Conservation (phyloP, 257 asterid genomes). For the Ophiorrhiza pumila region DNA sequence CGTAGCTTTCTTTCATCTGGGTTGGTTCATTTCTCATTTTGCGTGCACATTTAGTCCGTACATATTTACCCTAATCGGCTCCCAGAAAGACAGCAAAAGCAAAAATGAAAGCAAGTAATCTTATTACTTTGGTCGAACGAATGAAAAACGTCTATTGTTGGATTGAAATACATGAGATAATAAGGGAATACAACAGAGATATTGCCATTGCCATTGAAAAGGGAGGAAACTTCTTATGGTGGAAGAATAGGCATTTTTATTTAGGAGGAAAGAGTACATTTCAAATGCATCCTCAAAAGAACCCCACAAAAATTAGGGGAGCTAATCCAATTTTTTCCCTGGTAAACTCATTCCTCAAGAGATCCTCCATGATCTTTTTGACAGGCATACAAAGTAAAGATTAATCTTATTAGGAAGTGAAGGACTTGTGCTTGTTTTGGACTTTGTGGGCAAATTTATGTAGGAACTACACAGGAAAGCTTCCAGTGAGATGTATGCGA, state of each 20-base stretch:
- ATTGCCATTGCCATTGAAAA: too few species aligned
- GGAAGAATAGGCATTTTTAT: constrained; percentile 2
- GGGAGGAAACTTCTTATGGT: background rate
- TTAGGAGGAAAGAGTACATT: background rate
- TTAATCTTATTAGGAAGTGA: too few species aligned
- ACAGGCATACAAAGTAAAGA: constrained; percentile 7
- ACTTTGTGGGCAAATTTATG: background rate
- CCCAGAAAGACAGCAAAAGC: too few species aligned
- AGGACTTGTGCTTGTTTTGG: background rate
- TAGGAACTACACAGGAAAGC: constrained; percentile 44
- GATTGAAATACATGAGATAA: background rate
- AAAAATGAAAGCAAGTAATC: too few species aligned
- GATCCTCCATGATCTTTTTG: constrained; percentile 21
- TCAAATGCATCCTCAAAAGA: constrained; percentile 12
- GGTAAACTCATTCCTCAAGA: constrained; percentile 37
- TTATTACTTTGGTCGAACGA: background rate
- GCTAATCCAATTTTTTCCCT: constrained; percentile 28
- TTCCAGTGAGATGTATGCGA: constrained; percentile 63
- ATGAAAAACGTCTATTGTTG: background rate
- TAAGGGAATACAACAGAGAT: background rate
- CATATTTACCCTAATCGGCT: too few species aligned
- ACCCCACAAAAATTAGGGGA: constrained; percentile 29
- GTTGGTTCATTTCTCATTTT: too few species aligned
- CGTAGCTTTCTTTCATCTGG: too few species aligned
- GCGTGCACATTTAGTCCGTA: too few species aligned